Evolutionary conservation across 345 rosid genomes (phyloP).

Genomic region (Murraya paniculata): DNA sequence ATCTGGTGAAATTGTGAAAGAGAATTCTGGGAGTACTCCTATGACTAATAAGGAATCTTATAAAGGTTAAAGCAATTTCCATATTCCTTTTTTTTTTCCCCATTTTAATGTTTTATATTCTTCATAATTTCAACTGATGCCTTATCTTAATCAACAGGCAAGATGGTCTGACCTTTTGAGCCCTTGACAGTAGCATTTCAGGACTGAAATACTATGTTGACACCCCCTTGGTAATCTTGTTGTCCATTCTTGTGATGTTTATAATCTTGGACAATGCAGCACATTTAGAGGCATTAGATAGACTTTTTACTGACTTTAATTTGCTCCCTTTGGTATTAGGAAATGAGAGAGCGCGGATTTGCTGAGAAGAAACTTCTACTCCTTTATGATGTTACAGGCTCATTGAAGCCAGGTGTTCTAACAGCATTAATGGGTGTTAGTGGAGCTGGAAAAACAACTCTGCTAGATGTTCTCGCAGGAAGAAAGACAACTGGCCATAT

Average conservation of each 20-base stretch:
- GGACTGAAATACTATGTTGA: slow-evolving; percentile 57
- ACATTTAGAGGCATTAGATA: not conserved
- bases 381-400: slow-evolving; percentile 59
- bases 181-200: slow-evolving; percentile 55
- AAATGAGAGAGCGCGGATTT: slow-evolving; percentile 50
- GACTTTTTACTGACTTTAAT: not conserved
- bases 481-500: slow-evolving; percentile 74
- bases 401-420: slow-evolving; percentile 72
- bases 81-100: not conserved
- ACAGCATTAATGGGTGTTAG: slow-evolving; percentile 86
- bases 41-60: not conserved
- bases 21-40: slow-evolving; percentile 5
- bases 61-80: slow-evolving; percentile 24
- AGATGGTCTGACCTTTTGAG: slow-evolving; percentile 62
- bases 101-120: not conserved
- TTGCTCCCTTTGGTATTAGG: slow-evolving; percentile 27
- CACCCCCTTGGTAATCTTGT: slow-evolving; percentile 51
- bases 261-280: not conserved
- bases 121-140: not conserved
- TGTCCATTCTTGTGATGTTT: not conserved
- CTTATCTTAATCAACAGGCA: slow-evolving; percentile 35
- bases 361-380: slow-evolving; percentile 50
- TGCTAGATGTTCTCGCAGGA: slow-evolving; percentile 82
- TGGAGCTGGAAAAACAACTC: slow-evolving; percentile 91
- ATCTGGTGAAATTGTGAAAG: not conserved